These are phyloP conservation scores for Suillus subluteus DNA, from an alignment of 768 basidiomycete species.

Conservation along the genomic window DNA sequence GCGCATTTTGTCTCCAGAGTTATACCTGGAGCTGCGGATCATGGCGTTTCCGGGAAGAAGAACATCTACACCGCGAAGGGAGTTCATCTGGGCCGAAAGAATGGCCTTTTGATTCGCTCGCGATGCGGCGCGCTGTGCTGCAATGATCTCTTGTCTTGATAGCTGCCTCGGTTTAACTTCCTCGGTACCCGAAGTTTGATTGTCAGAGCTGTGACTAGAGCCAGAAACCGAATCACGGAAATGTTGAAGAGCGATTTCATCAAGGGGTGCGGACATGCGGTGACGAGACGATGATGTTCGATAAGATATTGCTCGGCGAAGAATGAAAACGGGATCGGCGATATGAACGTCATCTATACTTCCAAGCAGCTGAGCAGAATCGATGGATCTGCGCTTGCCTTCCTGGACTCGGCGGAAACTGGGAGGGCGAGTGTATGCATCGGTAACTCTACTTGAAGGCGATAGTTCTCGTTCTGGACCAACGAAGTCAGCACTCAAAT, in stretches of 20 bases:
- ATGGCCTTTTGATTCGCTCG: conserved; percentile 87
- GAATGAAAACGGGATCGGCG: conserved; percentile 88
- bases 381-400: conserved; percentile 84
- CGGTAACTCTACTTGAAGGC: conserved; percentile 82
- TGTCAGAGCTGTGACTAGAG: conserved; percentile 62
- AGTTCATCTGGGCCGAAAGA: conserved; percentile 83
- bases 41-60: conserved; percentile 83
- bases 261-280: conserved; percentile 75
- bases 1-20: conserved; percentile 72
- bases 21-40: conserved; percentile 81
- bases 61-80: conserved; percentile 87
- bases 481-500: conserved; percentile 13
- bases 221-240: conserved; percentile 63
- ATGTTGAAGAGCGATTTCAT: conserved; percentile 80
- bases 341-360: conserved; percentile 72
- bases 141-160: conserved; percentile 89
- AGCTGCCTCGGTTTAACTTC: conserved; percentile 43
- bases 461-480: conserved; percentile 72
- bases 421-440: conserved; percentile 80
- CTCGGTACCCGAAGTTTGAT: conserved; percentile 27
- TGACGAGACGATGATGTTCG: conserved; percentile 71
- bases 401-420: conserved; percentile 62
- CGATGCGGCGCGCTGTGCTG: conserved; percentile 85
- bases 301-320: conserved; percentile 81
- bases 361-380: conserved; percentile 74